A percentile compares a stretch with the other conserved stretches of the same genome.
Evolutionary conservation across 2,329 filamentous ascomycete species (phyloP).

Genomic region (Calonectria hawksworthii): DNA sequence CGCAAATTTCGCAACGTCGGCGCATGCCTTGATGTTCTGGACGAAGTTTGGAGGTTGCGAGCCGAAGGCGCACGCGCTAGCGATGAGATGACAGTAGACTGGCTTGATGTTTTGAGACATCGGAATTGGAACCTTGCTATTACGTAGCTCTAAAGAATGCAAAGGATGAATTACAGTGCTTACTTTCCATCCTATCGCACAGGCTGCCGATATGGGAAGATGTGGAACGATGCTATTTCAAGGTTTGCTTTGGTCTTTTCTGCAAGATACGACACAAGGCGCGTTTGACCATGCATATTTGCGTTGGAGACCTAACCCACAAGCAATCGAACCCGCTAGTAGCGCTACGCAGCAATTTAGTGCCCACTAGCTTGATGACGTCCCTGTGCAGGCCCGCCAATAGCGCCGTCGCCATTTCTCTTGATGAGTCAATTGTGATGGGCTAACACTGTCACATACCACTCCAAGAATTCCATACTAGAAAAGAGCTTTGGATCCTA

Average conservation of each 20-base stretch:
- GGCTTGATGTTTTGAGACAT: conserved; percentile 20
- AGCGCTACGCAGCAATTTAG: background rate
- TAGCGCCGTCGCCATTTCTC: background rate
- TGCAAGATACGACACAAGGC: too few relatives aligned
- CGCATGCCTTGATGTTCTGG: conserved; percentile 18
- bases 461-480: background rate
- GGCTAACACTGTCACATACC: too few relatives aligned
- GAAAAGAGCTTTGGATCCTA: too few relatives aligned
- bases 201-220: too few relatives aligned
- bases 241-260: too few relatives aligned
- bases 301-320: too few relatives aligned
- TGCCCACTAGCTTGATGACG: background rate
- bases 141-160: background rate
- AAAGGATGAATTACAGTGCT: background rate
- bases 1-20: conserved; percentile 22
- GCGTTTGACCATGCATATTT: too few relatives aligned
- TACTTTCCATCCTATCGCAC: background rate
- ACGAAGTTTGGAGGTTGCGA: conserved; percentile 22
- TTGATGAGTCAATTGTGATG: too few relatives aligned
- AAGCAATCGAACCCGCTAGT: background rate
- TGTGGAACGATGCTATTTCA: too few relatives aligned
- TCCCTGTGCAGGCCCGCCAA: background rate
- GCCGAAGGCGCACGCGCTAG: background rate
- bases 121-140: conserved; percentile 22
- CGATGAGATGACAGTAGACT: conserved; percentile 9